Conservation (phyloP, 2,329 filamentous ascomycete species). For the Paramyrothecium sp. region DNA sequence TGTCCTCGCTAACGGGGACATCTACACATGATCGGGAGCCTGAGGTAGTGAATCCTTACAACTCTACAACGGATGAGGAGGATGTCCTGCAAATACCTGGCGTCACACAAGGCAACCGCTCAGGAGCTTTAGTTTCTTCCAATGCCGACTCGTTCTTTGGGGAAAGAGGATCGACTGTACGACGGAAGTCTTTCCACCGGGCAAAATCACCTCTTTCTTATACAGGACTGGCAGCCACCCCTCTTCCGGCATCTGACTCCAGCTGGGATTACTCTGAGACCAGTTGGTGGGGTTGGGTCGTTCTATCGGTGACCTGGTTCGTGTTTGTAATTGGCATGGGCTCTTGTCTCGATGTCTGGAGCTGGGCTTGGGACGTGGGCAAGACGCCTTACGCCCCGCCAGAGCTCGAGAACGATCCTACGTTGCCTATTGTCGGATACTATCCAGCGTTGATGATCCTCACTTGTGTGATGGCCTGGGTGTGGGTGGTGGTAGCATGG, state of each 20-base stretch:
- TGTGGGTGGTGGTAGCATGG: slow-evolving; percentile 97
- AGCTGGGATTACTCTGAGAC: slow-evolving; percentile 93
- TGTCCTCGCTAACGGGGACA: slow-evolving; percentile 14
- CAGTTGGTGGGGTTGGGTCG: slow-evolving; percentile 97
- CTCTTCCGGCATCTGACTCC: slow-evolving; percentile 44
- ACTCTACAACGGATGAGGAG: slow-evolving; percentile 75
- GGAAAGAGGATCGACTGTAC: slow-evolving; percentile 36
- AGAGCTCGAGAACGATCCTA: slow-evolving; percentile 92
- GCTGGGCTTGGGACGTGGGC: slow-evolving; percentile 98
- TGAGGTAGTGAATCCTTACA: slow-evolving; percentile 42
- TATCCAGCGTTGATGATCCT: slow-evolving; percentile 93
- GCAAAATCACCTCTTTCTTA: slow-evolving; percentile 62
- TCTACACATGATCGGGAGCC: slow-evolving; percentile 15
- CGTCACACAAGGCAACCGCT: slow-evolving; percentile 40
- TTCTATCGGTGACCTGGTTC: slow-evolving; percentile 87
- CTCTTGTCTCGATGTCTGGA: slow-evolving; percentile 92
- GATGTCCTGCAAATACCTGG: slow-evolving; percentile 66
- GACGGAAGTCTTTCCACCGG: slow-evolving; percentile 48
- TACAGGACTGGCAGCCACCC: slow-evolving; percentile 47
- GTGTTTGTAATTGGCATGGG: slow-evolving; percentile 98
- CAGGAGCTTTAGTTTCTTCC: slow-evolving; percentile 47
- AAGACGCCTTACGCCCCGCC: slow-evolving; percentile 94
- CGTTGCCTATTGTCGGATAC: slow-evolving; percentile 92
- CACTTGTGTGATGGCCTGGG: slow-evolving; percentile 96
- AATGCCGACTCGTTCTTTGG: slow-evolving; percentile 64